phyloP scores from a whole-genome alignment of 2,329 filamentous ascomycete genomes.

The Arthrinium phaeospermum region DNA sequence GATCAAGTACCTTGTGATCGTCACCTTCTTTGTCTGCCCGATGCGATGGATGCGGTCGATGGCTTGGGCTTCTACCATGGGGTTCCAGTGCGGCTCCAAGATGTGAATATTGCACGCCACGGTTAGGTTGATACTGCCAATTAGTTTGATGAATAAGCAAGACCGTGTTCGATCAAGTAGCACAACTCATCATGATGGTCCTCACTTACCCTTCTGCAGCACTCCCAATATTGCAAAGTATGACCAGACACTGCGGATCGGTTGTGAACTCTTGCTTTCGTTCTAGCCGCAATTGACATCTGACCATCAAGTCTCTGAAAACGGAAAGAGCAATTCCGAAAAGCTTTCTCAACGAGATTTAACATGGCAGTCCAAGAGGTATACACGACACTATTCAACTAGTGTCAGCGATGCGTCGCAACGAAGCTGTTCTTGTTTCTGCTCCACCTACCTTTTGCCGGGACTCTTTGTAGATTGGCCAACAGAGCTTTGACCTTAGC shows the following conservation, averaged over 20 bases:
- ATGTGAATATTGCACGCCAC: constrained; percentile 37
- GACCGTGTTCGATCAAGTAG: too few species aligned
- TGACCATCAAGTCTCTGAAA: constrained; percentile 36
- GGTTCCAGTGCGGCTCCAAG: constrained; percentile 42
- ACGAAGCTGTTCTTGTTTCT: too few species aligned
- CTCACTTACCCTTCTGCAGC: constrained; percentile 38
- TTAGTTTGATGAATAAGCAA: too few species aligned
- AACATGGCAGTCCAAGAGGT: constrained; percentile 39
- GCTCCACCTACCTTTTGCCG: constrained; percentile 21
- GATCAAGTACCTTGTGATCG: constrained; percentile 35
- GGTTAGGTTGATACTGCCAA: constrained; percentile 35
- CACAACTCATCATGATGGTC: too few species aligned
- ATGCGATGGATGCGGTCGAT: constrained; percentile 39
- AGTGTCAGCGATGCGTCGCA: constrained; percentile 21
- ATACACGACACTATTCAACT: constrained; percentile 35
- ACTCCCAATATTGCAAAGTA: constrained; percentile 39
- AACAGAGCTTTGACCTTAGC: not conserved
- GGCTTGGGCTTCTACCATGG: constrained; percentile 40
- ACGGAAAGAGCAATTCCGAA: constrained; percentile 22
- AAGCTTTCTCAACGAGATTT: constrained; percentile 29
- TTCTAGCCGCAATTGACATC: constrained; percentile 22
- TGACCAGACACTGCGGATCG: constrained; percentile 30
- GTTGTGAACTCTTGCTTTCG: constrained; percentile 28
- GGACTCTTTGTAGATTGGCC: not conserved
- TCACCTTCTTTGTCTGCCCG: constrained; percentile 34